Conservation (phyloP, 805 yeast species). For the Saccharomyces mikatae region DNA sequence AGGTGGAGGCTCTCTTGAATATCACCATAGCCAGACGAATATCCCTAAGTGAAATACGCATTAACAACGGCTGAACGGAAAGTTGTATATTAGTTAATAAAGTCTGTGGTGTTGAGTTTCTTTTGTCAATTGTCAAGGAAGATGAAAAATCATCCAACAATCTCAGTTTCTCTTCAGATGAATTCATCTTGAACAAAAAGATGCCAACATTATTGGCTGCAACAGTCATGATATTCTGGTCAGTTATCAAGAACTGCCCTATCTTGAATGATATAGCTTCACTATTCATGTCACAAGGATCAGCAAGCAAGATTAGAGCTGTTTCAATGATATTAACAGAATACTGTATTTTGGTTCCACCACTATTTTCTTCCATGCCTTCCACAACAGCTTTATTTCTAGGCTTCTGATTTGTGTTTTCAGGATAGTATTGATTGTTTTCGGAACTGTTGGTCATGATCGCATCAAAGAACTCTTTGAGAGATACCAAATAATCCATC, state of each 20-base stretch:
- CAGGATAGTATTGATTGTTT: conserved; percentile 1
- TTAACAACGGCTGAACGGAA: conserved; percentile 68
- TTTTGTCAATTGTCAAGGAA: conserved; percentile 61
- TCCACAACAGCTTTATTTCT: background rate
- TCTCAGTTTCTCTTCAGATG: conserved; percentile 55
- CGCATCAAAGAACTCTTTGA: conserved; percentile 53
- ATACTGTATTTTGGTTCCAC: conserved; percentile 34
- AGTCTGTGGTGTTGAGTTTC: conserved; percentile 53
- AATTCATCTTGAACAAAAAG: conserved; percentile 72
- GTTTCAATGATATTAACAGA: conserved; percentile 68
- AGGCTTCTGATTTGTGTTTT: background rate
- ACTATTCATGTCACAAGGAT: conserved; percentile 57
- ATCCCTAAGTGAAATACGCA: conserved; percentile 82
- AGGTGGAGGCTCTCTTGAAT: conserved; percentile 59
- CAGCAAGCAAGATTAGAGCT: conserved; percentile 71
- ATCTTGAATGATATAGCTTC: conserved; percentile 89
- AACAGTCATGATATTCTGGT: conserved; percentile 57
- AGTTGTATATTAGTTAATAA: conserved; percentile 57
- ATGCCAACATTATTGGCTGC: conserved; percentile 76
- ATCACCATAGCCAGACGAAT: conserved; percentile 71
- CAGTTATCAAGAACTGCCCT: conserved; percentile 64
- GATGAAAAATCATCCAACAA: conserved; percentile 85
- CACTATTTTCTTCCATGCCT: conserved; percentile 6
- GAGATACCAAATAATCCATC: conserved; percentile 72
- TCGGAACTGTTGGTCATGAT: conserved; percentile 4